Conservation (phyloP, 805 yeast species). For the Suhomyces prunicola region DNA sequence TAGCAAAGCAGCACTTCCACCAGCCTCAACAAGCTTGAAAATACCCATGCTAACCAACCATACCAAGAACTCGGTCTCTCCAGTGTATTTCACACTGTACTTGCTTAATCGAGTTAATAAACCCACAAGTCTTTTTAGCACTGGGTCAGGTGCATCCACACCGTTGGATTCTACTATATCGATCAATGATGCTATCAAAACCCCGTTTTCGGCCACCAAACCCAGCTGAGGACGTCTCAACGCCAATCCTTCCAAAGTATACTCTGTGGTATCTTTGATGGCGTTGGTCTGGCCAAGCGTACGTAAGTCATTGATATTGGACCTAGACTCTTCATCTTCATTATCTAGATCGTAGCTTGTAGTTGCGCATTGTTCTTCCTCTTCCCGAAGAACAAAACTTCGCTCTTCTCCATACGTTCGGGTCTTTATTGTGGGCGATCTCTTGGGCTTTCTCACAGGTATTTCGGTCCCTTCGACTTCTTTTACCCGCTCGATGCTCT, state of each 20-base stretch:
- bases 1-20: neutral
- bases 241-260: constrained; percentile 16
- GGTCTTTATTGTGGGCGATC: neutral
- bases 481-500: neutral
- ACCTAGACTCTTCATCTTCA: neutral
- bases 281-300: constrained; percentile 9
- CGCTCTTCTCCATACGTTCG: neutral
- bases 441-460: neutral
- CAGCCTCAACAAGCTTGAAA: neutral
- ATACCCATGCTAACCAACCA: neutral
- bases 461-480: neutral
- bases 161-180: constrained; percentile 2
- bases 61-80: neutral
- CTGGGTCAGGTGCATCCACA: neutral
- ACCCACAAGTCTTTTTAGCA: neutral
- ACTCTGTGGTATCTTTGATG: constrained; percentile 13
- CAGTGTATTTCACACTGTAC: neutral
- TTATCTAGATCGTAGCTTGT: neutral
- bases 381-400: neutral
- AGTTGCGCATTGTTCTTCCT: neutral
- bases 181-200: constrained; percentile 8
- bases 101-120: neutral
- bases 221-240: constrained; percentile 2
- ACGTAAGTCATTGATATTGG: constrained; percentile 18
- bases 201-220: neutral